These are phyloP conservation scores for Myxozyma nipponensis DNA, from an alignment of 805 yeast species.

Conservation along the genomic window DNA sequence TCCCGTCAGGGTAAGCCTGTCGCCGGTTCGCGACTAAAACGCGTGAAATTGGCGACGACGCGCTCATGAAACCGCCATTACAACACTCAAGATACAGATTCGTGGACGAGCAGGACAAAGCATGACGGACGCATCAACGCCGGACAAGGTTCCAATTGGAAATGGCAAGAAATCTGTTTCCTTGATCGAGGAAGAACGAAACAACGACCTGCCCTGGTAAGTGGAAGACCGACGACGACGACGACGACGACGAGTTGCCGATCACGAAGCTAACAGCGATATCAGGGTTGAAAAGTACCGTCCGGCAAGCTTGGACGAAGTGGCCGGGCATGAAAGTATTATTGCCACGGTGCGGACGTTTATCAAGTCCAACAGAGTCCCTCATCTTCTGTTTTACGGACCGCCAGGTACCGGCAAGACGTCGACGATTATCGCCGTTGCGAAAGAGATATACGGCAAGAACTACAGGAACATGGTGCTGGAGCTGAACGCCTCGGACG, in stretches of 20 bases:
- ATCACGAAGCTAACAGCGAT: neutral
- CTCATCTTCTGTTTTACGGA: slow-evolving; percentile 90
- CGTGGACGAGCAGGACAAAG: too few species aligned
- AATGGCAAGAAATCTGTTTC: slow-evolving; percentile 14
- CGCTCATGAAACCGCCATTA: too few species aligned
- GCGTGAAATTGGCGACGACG: too few species aligned
- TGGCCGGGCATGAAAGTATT: slow-evolving; percentile 85
- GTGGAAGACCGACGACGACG: too few species aligned
- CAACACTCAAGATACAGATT: too few species aligned
- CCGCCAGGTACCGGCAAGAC: slow-evolving; percentile 96
- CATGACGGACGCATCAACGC: too few species aligned
- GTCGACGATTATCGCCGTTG: slow-evolving; percentile 81
- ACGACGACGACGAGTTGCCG: neutral
- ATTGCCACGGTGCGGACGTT: slow-evolving; percentile 81
- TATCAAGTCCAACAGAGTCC: slow-evolving; percentile 75
- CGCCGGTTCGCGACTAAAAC: too few species aligned
- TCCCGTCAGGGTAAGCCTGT: too few species aligned
- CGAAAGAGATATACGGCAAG: slow-evolving; percentile 81
- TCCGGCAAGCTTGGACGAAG: slow-evolving; percentile 77
- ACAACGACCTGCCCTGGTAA: slow-evolving; percentile 26
- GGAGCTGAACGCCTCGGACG: slow-evolving; percentile 95
- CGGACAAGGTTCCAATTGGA: too few species aligned
- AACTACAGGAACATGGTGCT: slow-evolving; percentile 78
- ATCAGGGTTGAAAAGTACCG: slow-evolving; percentile 88
- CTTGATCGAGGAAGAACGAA: slow-evolving; percentile 1